A percentile compares a stretch with the other conserved stretches of the same genome.
phyloP scores from a whole-genome alignment of 1,284 basidiomycete genomes.

The Flammula alnicola region DNA sequence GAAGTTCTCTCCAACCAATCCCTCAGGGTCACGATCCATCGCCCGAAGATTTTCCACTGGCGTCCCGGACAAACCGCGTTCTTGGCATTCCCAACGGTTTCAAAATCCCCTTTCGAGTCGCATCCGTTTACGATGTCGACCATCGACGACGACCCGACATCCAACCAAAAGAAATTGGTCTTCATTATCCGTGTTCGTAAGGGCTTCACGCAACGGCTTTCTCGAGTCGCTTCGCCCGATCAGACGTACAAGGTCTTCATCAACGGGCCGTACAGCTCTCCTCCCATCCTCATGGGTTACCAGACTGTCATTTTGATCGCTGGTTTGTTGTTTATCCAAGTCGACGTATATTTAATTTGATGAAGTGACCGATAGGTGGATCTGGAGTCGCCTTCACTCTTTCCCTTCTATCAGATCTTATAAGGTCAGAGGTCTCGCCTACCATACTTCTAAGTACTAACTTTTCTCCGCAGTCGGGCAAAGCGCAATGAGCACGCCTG shows the following conservation, averaged over 20 bases:
- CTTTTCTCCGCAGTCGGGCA: conserved; percentile 27
- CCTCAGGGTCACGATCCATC: conserved; percentile 51
- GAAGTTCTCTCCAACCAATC: conserved; percentile 55
- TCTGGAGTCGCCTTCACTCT: conserved; percentile 56
- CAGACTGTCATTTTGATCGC: conserved; percentile 52
- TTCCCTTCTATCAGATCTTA: conserved; percentile 47
- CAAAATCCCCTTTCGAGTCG: conserved; percentile 48
- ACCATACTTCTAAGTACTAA: not conserved
- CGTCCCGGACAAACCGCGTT: conserved; percentile 62
- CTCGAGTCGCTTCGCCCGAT: conserved; percentile 33
- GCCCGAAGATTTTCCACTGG: conserved; percentile 53
- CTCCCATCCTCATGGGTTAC: conserved; percentile 48
- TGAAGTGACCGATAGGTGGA: no score
- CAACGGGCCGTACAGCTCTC: conserved; percentile 59
- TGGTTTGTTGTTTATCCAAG: no score
- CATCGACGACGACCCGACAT: conserved; percentile 22
- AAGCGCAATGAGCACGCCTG: conserved; percentile 29
- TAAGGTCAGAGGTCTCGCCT: conserved; percentile 34
- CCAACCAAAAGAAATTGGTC: conserved; percentile 39
- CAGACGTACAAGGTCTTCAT: conserved; percentile 46
- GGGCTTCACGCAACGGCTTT: conserved; percentile 54
- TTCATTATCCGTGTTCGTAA: conserved; percentile 52
- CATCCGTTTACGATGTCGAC: conserved; percentile 64
- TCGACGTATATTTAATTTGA: no score
- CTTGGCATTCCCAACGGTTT: conserved; percentile 51